Evolutionary conservation across 2,329 filamentous ascomycete genomes (phyloP).

Genomic region (Venturia carpophila): DNA sequence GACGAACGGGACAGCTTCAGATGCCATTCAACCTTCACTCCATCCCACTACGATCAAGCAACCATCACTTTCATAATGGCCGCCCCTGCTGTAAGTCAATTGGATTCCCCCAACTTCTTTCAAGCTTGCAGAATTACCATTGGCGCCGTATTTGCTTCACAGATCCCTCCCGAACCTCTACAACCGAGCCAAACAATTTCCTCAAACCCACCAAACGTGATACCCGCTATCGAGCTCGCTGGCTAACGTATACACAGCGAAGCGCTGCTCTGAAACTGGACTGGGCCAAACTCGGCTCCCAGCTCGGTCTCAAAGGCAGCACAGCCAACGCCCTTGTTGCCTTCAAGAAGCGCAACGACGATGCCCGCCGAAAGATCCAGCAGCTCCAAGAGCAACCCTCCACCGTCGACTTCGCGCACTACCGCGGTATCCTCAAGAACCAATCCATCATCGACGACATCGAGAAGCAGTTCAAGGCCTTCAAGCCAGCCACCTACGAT

Average conservation of each 20-base stretch:
- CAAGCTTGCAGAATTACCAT: slow-evolving; percentile 27
- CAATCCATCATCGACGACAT: slow-evolving; percentile 91
- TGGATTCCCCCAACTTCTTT: slow-evolving; percentile 20
- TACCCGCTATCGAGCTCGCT: slow-evolving; percentile 22
- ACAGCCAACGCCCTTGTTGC: slow-evolving; percentile 84
- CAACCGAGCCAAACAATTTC: slow-evolving; percentile 8
- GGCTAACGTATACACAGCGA: slow-evolving; percentile 54
- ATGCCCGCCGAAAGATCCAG: slow-evolving; percentile 89
- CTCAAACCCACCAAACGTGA: slow-evolving; percentile 22
- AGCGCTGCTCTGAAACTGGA: slow-evolving; percentile 99
- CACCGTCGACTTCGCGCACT: slow-evolving; percentile 85
- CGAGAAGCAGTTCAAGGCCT: slow-evolving; percentile 85
- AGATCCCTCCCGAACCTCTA: slow-evolving; percentile 8
- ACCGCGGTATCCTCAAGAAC: slow-evolving; percentile 93
- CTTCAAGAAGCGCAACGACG: slow-evolving; percentile 99
- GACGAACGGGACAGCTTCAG: not conserved
- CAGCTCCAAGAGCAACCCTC: slow-evolving; percentile 75
- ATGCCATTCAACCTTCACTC: not conserved
- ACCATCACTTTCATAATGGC: slow-evolving; percentile 34
- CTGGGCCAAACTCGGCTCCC: slow-evolving; percentile 91
- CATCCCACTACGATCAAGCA: not conserved
- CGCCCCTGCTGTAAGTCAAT: slow-evolving; percentile 34
- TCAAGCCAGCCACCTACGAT: slow-evolving; percentile 92
- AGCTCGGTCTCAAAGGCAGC: slow-evolving; percentile 92
- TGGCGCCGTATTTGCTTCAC: slow-evolving; percentile 20